Base-by-base conservation (phyloP, 306 rosid species). In the Gillenia trifoliata region DNA sequence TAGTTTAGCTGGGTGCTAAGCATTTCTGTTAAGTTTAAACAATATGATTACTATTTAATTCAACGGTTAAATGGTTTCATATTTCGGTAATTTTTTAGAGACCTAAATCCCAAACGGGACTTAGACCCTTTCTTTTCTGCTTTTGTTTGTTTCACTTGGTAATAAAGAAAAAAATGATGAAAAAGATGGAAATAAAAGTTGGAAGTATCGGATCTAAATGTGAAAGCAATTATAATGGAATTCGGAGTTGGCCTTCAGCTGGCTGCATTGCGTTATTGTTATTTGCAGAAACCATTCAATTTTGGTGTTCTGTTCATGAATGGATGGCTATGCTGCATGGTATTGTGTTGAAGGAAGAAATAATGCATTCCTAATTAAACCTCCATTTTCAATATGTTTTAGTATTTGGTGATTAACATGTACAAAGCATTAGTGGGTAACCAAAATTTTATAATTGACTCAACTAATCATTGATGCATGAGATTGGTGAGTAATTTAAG, bases 61-160 rank as follows among this genome's bases (percentile, higher is more conserved):
- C n/a, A n/a, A n/a, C n/a, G n/a, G n/a, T n/a, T n/a, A n/a, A n/a
- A n/a, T n/a, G n/a, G n/a, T n/a, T n/a, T n/a, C n/a, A n/a, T n/a
- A n/a, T n/a, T n/a, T n/a, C n/a, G n/a, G n/a, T n/a, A n/a, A n/a
- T n/a, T n/a, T n/a, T n/a, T n/a, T n/a, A n/a, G n/a, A n/a, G n/a
- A n/a, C n/a, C n/a, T n/a, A n/a, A n/a, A n/a, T n/a, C n/a, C n/a
- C n/a, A n/a, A n/a, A n/a, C n/a, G n/a, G n/a, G 36, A 70, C 38
- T 70, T 31, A 7, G 7, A 63, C 34, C 64, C 22, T 33, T 33
- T 43, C 10, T 0, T 45, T 10, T 36, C 4, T 30, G 17, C 30
- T 73, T 45, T 73, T 73, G 6, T 33, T 66, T 12, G 68, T 67
- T 47, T 30, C n/a, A n/a, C 30, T 68, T 74, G 64, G 57, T 63